Evolutionary conservation across 1,284 basidiomycete genomes (phyloP).

Genomic region (Puccinia polysora): DNA sequence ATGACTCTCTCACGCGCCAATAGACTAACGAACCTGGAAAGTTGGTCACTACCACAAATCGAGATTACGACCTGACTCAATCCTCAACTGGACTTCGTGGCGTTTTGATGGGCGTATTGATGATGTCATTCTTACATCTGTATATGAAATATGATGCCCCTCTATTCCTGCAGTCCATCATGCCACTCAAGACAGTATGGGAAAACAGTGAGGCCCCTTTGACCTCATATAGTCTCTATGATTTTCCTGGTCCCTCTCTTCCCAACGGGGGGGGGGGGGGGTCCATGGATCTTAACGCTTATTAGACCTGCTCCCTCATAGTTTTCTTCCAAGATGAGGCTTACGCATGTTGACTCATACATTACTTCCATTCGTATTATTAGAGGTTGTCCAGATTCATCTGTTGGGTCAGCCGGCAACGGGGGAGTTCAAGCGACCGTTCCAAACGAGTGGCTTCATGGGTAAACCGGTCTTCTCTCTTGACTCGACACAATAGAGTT

Average conservation of each 20-base stretch:
- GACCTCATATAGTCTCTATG: no score
- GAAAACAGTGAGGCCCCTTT: conserved; percentile 63
- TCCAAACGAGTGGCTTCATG: conserved; percentile 40
- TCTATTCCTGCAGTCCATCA: conserved; percentile 81
- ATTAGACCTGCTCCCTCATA: no score
- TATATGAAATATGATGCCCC: conserved; percentile 74
- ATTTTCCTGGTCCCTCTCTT: not conserved
- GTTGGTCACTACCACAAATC: conserved; percentile 83
- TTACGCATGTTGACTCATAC: not conserved
- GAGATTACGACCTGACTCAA: conserved; percentile 78
- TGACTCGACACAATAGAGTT: not conserved
- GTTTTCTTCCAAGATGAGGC: no score
- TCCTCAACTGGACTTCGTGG: conserved; percentile 54
- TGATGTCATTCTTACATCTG: conserved; percentile 66
- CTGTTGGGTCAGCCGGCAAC: conserved; percentile 33
- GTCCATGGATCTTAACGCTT: not conserved
- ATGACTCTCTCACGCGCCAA: not conserved
- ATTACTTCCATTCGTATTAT: not conserved
- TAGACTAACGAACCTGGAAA: conserved; percentile 69
- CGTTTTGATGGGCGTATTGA: conserved; percentile 72
- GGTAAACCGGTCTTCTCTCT: conserved; percentile 5
- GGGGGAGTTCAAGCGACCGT: conserved; percentile 38
- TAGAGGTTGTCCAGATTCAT: conserved; percentile 42
- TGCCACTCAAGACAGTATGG: conserved; percentile 79
- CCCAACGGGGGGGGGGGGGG: not conserved